phyloP scores from a whole-genome alignment of 2,329 filamentous ascomycete genomes.

The Emergomyces orientalis region DNA sequence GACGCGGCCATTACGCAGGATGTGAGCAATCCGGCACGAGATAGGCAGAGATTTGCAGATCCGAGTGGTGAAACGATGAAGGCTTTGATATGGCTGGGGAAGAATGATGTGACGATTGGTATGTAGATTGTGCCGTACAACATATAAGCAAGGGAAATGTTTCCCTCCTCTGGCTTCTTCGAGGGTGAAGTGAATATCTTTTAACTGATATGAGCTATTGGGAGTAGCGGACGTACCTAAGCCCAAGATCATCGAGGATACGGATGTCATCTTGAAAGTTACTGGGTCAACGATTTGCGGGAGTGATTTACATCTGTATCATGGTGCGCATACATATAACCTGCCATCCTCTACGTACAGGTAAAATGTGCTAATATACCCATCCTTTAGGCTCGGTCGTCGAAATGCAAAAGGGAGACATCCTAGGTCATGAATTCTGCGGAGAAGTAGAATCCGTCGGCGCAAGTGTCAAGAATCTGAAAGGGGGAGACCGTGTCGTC shows the following conservation, averaged over 20 bases:
- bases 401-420: slow-evolving; percentile 55
- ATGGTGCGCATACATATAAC: slow-evolving; percentile 23
- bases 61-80: slow-evolving; percentile 58
- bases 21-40: slow-evolving; percentile 53
- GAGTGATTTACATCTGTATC: slow-evolving; percentile 47
- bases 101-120: slow-evolving; percentile 65
- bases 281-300: slow-evolving; percentile 57
- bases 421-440: slow-evolving; percentile 53
- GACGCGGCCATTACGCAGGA: slow-evolving; percentile 60
- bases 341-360: too few relatives aligned
- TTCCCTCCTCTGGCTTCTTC: not conserved
- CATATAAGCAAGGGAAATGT: not conserved
- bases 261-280: slow-evolving; percentile 71
- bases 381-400: slow-evolving; percentile 38
- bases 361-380: not conserved
- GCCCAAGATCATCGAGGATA: slow-evolving; percentile 61
- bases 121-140: slow-evolving; percentile 8
- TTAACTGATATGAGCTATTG: not conserved
- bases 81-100: slow-evolving; percentile 72
- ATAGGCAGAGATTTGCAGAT: slow-evolving; percentile 44
- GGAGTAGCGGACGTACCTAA: slow-evolving; percentile 52
- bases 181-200: not conserved
- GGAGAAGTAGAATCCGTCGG: slow-evolving; percentile 49
- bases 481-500: slow-evolving; percentile 61
- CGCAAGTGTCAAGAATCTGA: slow-evolving; percentile 43